Evolutionary conservation across 305 asterid species (phyloP), one percentile per base, ranked within the genome.

Genomic region (Solanum hybrid): DNA sequence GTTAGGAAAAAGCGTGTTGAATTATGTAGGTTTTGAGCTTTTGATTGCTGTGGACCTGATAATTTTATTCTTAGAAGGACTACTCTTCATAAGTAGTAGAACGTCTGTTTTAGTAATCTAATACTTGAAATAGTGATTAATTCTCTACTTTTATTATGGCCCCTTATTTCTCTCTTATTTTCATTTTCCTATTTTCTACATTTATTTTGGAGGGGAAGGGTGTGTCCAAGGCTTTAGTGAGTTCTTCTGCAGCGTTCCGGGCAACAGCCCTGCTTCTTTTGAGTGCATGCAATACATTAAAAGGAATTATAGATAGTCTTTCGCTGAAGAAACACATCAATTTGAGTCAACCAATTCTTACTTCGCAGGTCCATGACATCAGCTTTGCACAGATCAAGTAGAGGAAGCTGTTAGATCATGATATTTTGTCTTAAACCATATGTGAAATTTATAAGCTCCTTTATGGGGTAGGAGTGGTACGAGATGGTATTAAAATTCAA

Each of bases 401-500:
- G 51, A 85, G n/a, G 87, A 56, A 32, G 32, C n/a, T 56, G 35
- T 85, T 56, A 22, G 6, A 32, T 85, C 32, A 56, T 56, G 31
- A 89, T 91, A 37, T 88, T 87, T 88, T 84, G 17, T 89, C 88
- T 88, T 75, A 66, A 87, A 87, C 86, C 86, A 92, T 76, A 72
- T 75, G 66, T 82, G 91, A 51, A 78, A 51, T 85, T 89, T 40
- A 86, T 89, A 22, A 89, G 82, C 91, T 88, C 90, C 90, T 91
- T 79, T 78, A 85, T 90, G 93, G 90, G 93, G 91, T 87, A 90
- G 89, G 88, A 91, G 87, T 90, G 91, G 90, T 71, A 64, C 4
- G 90, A 90, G 92, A 94, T 95, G 94, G 78, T 93, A 89, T 91
- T 93, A 89, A 86, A 90, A 88, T 91, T 90, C 85, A 89, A 91